phyloP scores from a whole-genome alignment of 202 grass and related monocot genomes.

The Panicum virgatum region DNA sequence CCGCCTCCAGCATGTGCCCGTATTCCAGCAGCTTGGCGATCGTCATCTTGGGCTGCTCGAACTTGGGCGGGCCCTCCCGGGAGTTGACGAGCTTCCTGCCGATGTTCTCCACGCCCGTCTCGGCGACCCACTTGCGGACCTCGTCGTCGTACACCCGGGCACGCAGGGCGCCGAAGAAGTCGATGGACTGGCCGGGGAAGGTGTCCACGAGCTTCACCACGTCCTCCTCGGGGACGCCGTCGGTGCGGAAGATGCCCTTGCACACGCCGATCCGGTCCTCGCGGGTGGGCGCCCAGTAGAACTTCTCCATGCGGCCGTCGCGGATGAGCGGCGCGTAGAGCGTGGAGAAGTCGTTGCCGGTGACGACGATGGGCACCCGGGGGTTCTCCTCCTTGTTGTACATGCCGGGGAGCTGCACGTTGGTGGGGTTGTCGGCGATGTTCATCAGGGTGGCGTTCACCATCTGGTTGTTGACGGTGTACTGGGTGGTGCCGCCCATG shows the following conservation, averaged over 20 bases:
- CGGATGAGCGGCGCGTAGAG: constrained; percentile 90
- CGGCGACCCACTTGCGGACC: too few species aligned
- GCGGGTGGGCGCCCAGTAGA: constrained; percentile 93
- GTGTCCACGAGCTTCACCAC: constrained; percentile 65
- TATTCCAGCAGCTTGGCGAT: too few species aligned
- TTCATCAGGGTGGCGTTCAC: constrained; percentile 98
- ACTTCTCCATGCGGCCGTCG: constrained; percentile 95
- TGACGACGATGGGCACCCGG: constrained; percentile 84
- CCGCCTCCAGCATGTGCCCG: too few species aligned
- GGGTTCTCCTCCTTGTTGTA: constrained; percentile 98
- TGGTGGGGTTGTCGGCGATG: constrained; percentile 94
- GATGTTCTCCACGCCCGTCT: too few species aligned
- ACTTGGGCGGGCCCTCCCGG: too few species aligned
- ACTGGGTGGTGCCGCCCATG: constrained; percentile 89
- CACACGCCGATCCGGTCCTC: constrained; percentile 82
- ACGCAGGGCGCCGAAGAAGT: constrained; percentile 89
- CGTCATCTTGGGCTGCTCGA: too few species aligned
- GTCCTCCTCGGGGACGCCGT: constrained; percentile 50
- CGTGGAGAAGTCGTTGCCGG: constrained; percentile 94
- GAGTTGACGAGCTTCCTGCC: too few species aligned
- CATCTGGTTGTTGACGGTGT: constrained; percentile 99
- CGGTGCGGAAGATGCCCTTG: constrained; percentile 79
- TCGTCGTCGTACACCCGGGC: constrained; percentile 30
- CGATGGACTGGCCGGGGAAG: constrained; percentile 95
- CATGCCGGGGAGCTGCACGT: constrained; percentile 86